These are phyloP conservation scores for Eurotiales sp. DNA, from an alignment of 2,329 filamentous ascomycete species.

Conservation along the genomic window DNA sequence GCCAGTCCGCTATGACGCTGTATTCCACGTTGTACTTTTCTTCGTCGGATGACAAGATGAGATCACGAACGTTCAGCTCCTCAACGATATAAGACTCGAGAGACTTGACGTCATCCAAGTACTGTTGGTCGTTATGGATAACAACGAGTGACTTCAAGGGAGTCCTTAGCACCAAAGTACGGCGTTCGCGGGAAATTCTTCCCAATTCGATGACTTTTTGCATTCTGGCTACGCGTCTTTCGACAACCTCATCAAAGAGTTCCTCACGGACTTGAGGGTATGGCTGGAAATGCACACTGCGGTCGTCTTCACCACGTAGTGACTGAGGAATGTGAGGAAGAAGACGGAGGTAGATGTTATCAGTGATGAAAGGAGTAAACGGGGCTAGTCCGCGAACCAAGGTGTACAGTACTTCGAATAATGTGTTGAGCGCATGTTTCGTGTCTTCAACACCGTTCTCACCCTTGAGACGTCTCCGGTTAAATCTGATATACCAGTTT, in stretches of 20 bases:
- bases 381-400: constrained; percentile 84
- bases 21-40: constrained; percentile 89
- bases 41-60: constrained; percentile 82
- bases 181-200: constrained; percentile 79
- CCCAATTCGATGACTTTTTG: constrained; percentile 92
- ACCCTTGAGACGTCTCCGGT: constrained; percentile 85
- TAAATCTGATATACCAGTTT: constrained; percentile 99
- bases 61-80: constrained; percentile 84
- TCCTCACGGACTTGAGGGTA: constrained; percentile 88
- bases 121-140: constrained; percentile 77
- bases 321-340: constrained; percentile 75
- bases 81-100: constrained; percentile 85
- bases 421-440: constrained; percentile 82
- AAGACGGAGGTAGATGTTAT: constrained; percentile 86
- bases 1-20: constrained; percentile 86
- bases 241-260: constrained; percentile 80
- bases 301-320: constrained; percentile 65
- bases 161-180: constrained; percentile 81
- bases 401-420: constrained; percentile 91
- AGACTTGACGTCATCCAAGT: constrained; percentile 80
- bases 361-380: constrained; percentile 92
- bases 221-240: constrained; percentile 85
- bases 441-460: constrained; percentile 84
- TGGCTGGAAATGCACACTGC: constrained; percentile 86
- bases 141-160: constrained; percentile 87